Percentiles rank a stretch among this genome's conserved stretches.
These are phyloP conservation scores for Zymoseptoria tritici DNA, from an alignment of 2,329 filamentous ascomycete genomes.

Conservation along the genomic window DNA sequence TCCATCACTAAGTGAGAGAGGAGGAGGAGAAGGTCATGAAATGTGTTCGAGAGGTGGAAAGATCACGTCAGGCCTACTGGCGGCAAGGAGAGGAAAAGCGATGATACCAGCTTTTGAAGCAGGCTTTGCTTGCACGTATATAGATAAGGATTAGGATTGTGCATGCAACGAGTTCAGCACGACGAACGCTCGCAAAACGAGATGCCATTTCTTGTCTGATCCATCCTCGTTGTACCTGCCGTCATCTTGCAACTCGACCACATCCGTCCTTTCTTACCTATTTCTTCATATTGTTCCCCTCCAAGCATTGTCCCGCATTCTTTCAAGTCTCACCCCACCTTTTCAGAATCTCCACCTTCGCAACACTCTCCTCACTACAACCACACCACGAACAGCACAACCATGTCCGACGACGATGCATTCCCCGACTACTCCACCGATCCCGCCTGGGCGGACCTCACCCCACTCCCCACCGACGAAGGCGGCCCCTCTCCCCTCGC, in stretches of 20 bases:
- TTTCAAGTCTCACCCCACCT: neutral
- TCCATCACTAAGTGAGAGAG: slow-evolving; percentile 66
- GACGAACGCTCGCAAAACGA: neutral
- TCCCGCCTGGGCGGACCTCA: slow-evolving; percentile 75
- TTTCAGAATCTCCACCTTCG: neutral
- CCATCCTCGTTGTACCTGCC: neutral
- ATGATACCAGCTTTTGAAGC: neutral
- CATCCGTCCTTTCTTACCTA: neutral
- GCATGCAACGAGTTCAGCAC: neutral
- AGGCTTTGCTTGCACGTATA: neutral
- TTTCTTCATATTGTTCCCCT: slow-evolving; percentile 11
- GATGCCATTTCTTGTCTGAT: neutral
- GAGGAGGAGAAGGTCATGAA: neutral
- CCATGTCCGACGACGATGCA: slow-evolving; percentile 20
- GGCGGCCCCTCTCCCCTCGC: slow-evolving; percentile 69
- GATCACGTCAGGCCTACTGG: neutral
- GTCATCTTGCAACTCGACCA: neutral
- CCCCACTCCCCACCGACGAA: slow-evolving; percentile 76
- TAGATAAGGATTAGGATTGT: neutral
- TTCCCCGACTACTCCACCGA: slow-evolving; percentile 51
- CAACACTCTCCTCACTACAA: neutral
- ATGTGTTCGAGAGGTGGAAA: neutral
- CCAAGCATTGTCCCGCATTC: neutral
- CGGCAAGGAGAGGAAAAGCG: neutral
- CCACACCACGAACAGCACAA: neutral